Base-by-base conservation (phyloP, 306 rosid species). In the Pyrus betulifolia region DNA sequence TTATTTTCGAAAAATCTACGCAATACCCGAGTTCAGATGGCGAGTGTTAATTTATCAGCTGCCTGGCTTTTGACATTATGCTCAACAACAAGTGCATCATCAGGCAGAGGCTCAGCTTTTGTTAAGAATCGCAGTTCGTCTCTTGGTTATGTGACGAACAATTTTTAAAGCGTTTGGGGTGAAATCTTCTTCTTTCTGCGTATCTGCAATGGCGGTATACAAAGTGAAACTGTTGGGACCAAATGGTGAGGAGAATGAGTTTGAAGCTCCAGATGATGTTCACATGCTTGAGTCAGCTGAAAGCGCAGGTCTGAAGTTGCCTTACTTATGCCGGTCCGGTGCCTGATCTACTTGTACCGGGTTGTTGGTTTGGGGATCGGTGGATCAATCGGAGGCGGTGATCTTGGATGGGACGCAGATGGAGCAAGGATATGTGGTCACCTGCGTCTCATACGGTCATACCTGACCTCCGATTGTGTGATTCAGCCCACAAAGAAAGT, bases 291-390 rank as follows among this genome's bases (percentile, higher is more conserved):
- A 88, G 68, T 79, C 96, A n/a, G 97, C 91, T 14, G 98, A 93
- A 73, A 77, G 40, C 30, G 93, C 96, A 15, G 97, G 98, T 49
- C 7, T 89, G 66, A 95, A 88, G 44, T 78, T 93, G 45, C 97
- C 97, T 21, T 84, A 87, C 83, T 91, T 90, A 4, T 93, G 96
- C 86, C 83, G 91, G 80, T 95, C 96, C 8, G 96, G 96, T 46
- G 86, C 98, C 1, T 93, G 97, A 86, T 91, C 93, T 38, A 86
- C 97, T 11, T 89, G 97, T 76, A 35, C 97, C 0, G 93, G 96
- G 7, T 76, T 77, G 40, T 1, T 91, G 71, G 84, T 35, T 72
- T 70, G 82, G 0, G 91, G 95, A 40, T 45, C 85, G 0, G 90
- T 86, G 60, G 97, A 91, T 69, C 98, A 91, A 69, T 83, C 93